A percentile compares a stretch with the other conserved stretches of the same genome.
phyloP scores from a whole-genome alignment of 768 basidiomycete species.

The Hysterangium stoloniferum region DNA sequence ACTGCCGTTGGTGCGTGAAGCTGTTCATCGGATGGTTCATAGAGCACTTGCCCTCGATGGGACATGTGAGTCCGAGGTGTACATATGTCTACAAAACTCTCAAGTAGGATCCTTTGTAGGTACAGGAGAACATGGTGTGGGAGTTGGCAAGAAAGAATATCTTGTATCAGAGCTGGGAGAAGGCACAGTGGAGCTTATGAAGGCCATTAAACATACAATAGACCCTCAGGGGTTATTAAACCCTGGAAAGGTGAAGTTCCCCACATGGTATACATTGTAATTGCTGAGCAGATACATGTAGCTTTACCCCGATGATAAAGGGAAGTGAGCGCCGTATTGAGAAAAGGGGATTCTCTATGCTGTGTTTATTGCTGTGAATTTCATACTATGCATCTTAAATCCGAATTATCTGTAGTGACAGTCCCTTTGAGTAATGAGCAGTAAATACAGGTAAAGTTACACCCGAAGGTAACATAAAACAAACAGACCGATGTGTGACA shows the following conservation, averaged over 20 bases:
- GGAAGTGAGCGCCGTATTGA: too few relatives aligned
- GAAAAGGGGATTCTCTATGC: too few relatives aligned
- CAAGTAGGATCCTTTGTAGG: constrained; percentile 14
- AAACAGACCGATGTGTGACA: too few relatives aligned
- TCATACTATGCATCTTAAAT: too few relatives aligned
- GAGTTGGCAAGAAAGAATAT: constrained; percentile 41
- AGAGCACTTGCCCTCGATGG: constrained; percentile 30
- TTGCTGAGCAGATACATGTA: background rate
- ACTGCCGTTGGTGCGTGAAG: constrained; percentile 23
- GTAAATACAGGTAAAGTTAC: too few relatives aligned
- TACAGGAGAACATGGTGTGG: constrained; percentile 40
- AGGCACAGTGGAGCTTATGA: constrained; percentile 45
- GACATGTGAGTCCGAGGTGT: constrained; percentile 22
- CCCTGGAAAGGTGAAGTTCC: constrained; percentile 33
- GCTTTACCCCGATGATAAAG: too few relatives aligned
- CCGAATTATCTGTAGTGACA: too few relatives aligned
- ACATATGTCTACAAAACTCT: background rate
- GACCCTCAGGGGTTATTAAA: constrained; percentile 42
- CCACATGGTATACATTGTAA: too few relatives aligned
- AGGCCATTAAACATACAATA: constrained; percentile 36
- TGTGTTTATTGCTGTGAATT: too few relatives aligned
- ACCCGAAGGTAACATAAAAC: too few relatives aligned
- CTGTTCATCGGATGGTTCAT: constrained; percentile 27
- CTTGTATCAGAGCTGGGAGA: constrained; percentile 39
- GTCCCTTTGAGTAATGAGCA: too few relatives aligned